Evolutionary conservation across 495 filamentous ascomycete genomes (phyloP).

Genomic region (Penicillium longicatenatum): DNA sequence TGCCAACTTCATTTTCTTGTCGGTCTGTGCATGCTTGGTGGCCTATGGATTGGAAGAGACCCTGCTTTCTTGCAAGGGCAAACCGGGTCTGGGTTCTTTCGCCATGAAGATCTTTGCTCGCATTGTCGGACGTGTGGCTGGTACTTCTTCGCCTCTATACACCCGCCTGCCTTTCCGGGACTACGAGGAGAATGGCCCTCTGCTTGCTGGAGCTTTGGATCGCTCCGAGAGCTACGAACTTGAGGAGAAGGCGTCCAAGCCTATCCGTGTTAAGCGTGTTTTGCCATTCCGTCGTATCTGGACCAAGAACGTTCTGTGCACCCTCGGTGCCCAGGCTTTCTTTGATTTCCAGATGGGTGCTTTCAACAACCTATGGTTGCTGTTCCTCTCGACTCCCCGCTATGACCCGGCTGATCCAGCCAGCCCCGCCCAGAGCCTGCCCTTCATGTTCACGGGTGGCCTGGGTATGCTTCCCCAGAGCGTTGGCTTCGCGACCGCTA

Average conservation of each 20-base stretch:
- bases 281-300: constrained; percentile 77
- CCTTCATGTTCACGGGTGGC: constrained; percentile 79
- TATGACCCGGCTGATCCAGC: constrained; percentile 53
- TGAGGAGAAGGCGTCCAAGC: constrained; percentile 40
- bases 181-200: constrained; percentile 39
- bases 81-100: constrained; percentile 42
- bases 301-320: constrained; percentile 73
- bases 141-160: constrained; percentile 41
- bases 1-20: constrained; percentile 67
- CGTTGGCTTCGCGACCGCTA: constrained; percentile 77
- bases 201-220: constrained; percentile 29
- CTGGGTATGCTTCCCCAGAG: constrained; percentile 72
- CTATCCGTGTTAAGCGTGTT: constrained; percentile 27
- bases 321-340: constrained; percentile 67
- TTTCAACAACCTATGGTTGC: constrained; percentile 82
- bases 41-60: constrained; percentile 70
- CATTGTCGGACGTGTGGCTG: constrained; percentile 27
- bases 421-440: constrained; percentile 48
- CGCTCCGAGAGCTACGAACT: constrained; percentile 42
- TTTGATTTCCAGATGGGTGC: constrained; percentile 76
- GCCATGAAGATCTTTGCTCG: constrained; percentile 35
- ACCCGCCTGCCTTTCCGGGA: constrained; percentile 39
- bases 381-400: constrained; percentile 81
- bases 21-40: constrained; percentile 54
- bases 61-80: constrained; percentile 46